Conservation (phyloP, 495 filamentous ascomycete species). For the Viridothelium virens region DNA sequence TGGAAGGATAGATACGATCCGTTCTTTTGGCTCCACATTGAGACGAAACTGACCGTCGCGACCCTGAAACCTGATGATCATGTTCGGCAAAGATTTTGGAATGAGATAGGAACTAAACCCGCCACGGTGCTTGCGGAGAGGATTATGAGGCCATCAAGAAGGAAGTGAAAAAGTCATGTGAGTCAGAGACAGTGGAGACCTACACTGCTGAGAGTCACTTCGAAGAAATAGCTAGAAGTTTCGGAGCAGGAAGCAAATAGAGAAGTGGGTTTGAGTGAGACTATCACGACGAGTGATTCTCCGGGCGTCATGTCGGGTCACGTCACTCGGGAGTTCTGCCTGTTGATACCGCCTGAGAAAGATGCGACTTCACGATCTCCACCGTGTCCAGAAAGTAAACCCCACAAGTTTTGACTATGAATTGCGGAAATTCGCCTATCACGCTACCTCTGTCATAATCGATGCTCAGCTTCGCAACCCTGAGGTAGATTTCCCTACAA, state of each 20-base stretch:
- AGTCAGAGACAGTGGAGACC: background rate
- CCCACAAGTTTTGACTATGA: too few relatives aligned
- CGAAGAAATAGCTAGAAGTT: background rate
- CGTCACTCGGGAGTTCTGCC: constrained; percentile 5
- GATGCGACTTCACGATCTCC: background rate
- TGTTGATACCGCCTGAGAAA: background rate
- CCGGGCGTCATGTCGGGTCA: background rate
- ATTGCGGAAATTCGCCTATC: too few relatives aligned
- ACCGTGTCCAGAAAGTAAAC: background rate
- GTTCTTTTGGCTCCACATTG: constrained; percentile 48
- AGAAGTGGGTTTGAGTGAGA: background rate
- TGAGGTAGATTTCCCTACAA: too few relatives aligned
- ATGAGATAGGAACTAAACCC: background rate
- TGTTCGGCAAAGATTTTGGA: constrained; percentile 26
- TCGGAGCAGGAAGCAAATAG: background rate
- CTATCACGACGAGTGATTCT: background rate
- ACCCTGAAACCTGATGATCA: constrained; percentile 62
- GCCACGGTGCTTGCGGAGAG: background rate
- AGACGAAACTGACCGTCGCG: constrained; percentile 66
- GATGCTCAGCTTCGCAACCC: too few relatives aligned
- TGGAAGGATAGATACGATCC: constrained; percentile 44
- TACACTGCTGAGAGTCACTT: background rate
- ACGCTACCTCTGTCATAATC: too few relatives aligned
- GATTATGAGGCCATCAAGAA: background rate
- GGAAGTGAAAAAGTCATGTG: background rate